Evolutionary conservation across 2,329 filamentous ascomycete genomes (phyloP).

Genomic region (Cytospora piceicola): DNA sequence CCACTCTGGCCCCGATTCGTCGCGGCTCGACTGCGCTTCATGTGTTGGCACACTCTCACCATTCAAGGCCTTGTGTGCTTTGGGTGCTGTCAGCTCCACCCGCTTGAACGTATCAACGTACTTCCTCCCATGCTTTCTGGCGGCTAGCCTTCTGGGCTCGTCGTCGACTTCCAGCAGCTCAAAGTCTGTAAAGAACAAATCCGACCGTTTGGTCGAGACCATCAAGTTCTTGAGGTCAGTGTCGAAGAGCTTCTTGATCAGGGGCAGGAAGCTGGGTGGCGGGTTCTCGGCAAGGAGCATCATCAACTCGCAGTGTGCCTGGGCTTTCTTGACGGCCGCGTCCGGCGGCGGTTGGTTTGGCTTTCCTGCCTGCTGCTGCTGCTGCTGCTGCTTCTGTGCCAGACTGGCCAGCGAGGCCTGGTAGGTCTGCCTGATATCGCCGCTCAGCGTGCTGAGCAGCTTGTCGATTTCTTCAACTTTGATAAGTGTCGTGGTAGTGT

Average conservation of each 20-base stretch:
- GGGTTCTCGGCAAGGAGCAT: conserved; percentile 56
- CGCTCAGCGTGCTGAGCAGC: conserved; percentile 55
- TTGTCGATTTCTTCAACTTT: conserved; percentile 66
- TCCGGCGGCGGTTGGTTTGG: conserved; percentile 46
- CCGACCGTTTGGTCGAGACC: conserved; percentile 64
- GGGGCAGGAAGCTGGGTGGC: conserved; percentile 52
- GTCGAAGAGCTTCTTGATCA: conserved; percentile 69
- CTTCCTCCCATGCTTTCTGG: conserved; percentile 42
- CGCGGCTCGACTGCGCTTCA: conserved; percentile 38
- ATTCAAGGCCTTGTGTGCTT: conserved; percentile 36
- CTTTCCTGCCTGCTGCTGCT: conserved; percentile 44
- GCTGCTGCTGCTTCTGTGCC: conserved; percentile 51
- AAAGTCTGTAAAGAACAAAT: conserved; percentile 75
- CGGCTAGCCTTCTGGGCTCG: conserved; percentile 53
- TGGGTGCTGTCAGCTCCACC: conserved; percentile 60
- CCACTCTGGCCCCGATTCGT: conserved; percentile 48
- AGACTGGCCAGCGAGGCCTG: conserved; percentile 49
- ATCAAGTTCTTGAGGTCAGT: conserved; percentile 62
- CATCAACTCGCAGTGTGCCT: conserved; percentile 54
- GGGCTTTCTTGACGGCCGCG: conserved; percentile 49
- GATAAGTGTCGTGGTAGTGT: conserved; percentile 56
- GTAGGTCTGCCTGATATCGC: conserved; percentile 57
- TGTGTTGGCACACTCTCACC: conserved; percentile 6
- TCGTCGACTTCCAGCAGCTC: conserved; percentile 68
- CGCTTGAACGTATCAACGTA: conserved; percentile 63